phyloP scores from a whole-genome alignment of 805 yeast genomes.

The Saccharomycopsis microspora region DNA sequence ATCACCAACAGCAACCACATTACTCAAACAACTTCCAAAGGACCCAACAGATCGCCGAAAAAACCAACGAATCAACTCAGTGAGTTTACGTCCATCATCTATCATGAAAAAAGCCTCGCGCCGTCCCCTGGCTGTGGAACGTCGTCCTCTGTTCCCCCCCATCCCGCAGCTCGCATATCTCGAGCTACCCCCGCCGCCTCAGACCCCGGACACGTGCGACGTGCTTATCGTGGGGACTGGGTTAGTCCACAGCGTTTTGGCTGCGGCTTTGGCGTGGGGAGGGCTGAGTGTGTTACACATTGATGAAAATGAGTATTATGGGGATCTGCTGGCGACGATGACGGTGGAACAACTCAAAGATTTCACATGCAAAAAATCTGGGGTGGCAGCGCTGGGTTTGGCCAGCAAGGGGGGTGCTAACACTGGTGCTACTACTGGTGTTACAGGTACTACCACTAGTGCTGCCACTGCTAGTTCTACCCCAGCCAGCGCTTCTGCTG shows the following conservation, averaged over 20 bases:
- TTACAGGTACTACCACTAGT: no score
- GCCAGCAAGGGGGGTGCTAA: constrained; percentile 33
- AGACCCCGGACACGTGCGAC: constrained; percentile 65
- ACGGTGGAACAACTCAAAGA: constrained; percentile 75
- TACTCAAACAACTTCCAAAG: no score
- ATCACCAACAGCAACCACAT: no score
- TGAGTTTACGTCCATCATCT: no score
- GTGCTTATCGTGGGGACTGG: constrained; percentile 92
- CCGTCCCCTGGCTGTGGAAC: constrained; percentile 56
- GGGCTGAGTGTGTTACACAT: constrained; percentile 93
- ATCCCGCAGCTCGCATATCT: constrained; percentile 70
- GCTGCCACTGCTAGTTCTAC: no score
- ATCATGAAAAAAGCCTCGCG: no score
- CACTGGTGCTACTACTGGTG: constrained; percentile 17
- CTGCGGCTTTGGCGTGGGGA: constrained; percentile 95
- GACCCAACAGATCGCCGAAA: no score
- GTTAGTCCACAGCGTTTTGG: constrained; percentile 72
- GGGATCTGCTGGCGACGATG: constrained; percentile 78
- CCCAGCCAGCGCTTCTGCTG: no score
- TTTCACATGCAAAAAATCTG: constrained; percentile 50
- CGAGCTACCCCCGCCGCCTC: constrained; percentile 56
- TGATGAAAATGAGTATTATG: constrained; percentile 77
- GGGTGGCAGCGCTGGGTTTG: no score
- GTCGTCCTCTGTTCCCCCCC: constrained; percentile 38
- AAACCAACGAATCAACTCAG: no score